Evolutionary conservation across 2,329 filamentous ascomycete species (phyloP), one percentile per base, ranked within the genome.

Genomic region (Aspergillus pseudoterreus): DNA sequence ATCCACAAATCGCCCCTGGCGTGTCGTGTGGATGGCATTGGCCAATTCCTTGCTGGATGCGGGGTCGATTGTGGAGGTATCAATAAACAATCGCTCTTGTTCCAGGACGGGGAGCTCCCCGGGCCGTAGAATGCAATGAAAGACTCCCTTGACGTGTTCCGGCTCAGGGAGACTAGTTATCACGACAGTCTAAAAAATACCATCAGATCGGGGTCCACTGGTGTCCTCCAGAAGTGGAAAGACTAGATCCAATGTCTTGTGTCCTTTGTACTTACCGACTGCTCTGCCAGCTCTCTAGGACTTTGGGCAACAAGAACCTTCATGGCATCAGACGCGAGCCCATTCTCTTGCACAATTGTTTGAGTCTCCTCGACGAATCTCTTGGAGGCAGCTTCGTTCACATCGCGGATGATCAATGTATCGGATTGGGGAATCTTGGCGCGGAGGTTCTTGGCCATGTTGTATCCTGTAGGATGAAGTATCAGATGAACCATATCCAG

Each of bases 61-160:
- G 0, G 92, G 91, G 71, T 97, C 94, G 66, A 99, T 97, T 14
- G 94, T 99, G 3, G 92, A 97, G 71, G 88, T 92, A 71, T 99
- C 94, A 66, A 99, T 94, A 71, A 95, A 96, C 52, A 96, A 75
- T 36, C 91, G 85, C 52, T 86, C 76, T 46, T 79, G 80, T 38
- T 76, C 74, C 2, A 78, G 64, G 30, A 70, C 71, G 6, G 80
- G 75, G 4, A 85, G 76, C 3, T 63, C 53, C 5, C 79, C 75
- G 2, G 79, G 75, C 43, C 82, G 78, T 42, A 95, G 77, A 67
- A 97, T 91, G 49, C 86, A 80, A 43, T 83, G 76, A 71, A 91
- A 96, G 36, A 96, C 90, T 47, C 82, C 81, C 66, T 88, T 87
- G 51, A 97, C 92, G 67, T 97, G 92, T 24, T 86, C 80, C 1